Evolutionary conservation across 2,329 filamentous ascomycete species (phyloP).

Genomic region (Scedosporium aurantiacum): DNA sequence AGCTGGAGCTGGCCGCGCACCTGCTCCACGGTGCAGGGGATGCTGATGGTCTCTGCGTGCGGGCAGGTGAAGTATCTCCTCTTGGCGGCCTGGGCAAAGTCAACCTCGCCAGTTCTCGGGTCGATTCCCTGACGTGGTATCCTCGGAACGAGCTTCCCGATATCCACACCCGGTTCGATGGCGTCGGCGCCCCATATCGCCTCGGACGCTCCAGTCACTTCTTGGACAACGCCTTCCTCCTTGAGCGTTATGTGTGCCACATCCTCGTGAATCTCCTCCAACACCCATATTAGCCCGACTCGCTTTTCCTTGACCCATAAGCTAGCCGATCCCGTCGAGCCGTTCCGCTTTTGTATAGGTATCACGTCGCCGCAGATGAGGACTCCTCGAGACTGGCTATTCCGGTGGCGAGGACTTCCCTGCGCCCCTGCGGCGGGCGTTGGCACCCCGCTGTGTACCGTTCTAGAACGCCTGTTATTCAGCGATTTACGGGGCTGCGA

Average conservation of each 20-base stretch:
- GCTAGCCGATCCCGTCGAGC: conserved; percentile 81
- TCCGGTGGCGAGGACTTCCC: conserved; percentile 49
- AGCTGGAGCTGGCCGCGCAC: conserved; percentile 59
- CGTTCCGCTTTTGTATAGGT: conserved; percentile 92
- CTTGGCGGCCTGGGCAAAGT: conserved; percentile 63
- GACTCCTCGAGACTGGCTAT: conserved; percentile 74
- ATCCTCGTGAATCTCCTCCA: conserved; percentile 96
- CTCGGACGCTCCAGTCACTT: conserved; percentile 62
- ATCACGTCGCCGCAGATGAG: conserved; percentile 95
- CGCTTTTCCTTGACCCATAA: conserved; percentile 98
- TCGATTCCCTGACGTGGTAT: conserved; percentile 68
- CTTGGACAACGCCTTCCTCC: conserved; percentile 62
- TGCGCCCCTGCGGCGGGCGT: conserved; percentile 44
- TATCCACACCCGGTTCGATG: conserved; percentile 56
- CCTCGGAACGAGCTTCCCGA: conserved; percentile 68
- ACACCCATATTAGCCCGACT: conserved; percentile 87
- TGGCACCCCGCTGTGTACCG: conserved; percentile 45
- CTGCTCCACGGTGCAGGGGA: conserved; percentile 73
- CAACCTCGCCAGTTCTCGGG: conserved; percentile 59
- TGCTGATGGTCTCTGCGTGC: conserved; percentile 64
- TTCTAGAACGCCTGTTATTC: conserved; percentile 46
- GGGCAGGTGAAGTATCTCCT: conserved; percentile 76
- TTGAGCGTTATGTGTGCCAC: conserved; percentile 68
- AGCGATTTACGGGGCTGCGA: conserved; percentile 41
- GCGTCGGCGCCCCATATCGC: conserved; percentile 75